Conservation (phyloP, 257 asterid species). For the Primulina huaijiensis region DNA sequence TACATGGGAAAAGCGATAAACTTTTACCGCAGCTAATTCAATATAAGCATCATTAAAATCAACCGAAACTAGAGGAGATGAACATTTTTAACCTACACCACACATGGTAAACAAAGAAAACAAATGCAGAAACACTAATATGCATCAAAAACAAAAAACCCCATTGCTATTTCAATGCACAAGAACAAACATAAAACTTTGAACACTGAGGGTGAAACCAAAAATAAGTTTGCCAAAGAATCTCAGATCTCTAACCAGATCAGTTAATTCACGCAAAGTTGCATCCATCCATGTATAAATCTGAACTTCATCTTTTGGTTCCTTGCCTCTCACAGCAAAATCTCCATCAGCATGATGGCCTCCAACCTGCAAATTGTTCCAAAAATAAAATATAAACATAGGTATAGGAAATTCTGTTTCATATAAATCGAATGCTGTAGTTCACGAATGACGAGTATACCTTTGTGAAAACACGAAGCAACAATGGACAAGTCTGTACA, state of each 20-base stretch:
- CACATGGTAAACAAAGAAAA: not conserved
- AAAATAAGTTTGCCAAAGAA: not conserved
- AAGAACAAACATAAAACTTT: not conserved
- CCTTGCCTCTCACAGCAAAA: conserved; percentile 96
- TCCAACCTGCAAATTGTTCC: conserved; percentile 53
- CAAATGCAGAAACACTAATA: not conserved
- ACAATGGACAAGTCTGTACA: conserved; percentile 70
- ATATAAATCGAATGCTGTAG: not conserved
- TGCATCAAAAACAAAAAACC: not conserved
- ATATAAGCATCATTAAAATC: not conserved
- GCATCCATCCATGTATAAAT: conserved; percentile 99
- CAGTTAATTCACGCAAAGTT: conserved; percentile 92
- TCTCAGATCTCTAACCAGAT: conserved; percentile 57
- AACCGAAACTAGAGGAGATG: not conserved
- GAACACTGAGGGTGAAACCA: conserved; percentile 13
- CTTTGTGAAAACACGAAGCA: conserved; percentile 90
- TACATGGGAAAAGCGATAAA: not conserved
- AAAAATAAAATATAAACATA: not conserved
- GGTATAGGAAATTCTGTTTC: not conserved
- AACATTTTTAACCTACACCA: not conserved
- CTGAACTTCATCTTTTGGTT: conserved; percentile 98
- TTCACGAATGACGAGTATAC: conserved; percentile 30
- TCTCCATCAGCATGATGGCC: conserved; percentile 76
- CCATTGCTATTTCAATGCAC: not conserved
- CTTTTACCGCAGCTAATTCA: not conserved